Percentiles rank a stretch among this genome's conserved stretches.
Evolutionary conservation across 2,329 filamentous ascomycete species (phyloP).

Genomic region (Elsinoe necatrix): DNA sequence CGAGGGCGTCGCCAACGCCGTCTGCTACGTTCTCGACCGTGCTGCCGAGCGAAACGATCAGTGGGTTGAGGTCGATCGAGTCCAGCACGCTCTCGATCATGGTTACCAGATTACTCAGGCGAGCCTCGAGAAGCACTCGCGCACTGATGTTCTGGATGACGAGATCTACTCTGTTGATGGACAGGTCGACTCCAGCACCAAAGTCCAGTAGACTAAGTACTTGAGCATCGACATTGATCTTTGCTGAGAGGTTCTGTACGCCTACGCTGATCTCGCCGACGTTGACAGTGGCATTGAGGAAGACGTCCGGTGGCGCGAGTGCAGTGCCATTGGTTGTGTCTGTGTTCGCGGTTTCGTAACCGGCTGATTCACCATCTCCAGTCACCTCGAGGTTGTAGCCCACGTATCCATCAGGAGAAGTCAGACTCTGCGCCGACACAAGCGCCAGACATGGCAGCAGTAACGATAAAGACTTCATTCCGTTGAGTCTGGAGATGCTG

Average conservation of each 20-base stretch:
- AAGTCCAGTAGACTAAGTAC: conserved; percentile 52
- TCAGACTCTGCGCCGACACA: conserved; percentile 18
- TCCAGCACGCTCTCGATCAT: conserved; percentile 53
- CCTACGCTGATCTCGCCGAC: conserved; percentile 52
- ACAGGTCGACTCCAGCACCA: conserved; percentile 53
- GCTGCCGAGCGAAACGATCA: conserved; percentile 35
- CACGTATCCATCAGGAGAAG: conserved; percentile 25
- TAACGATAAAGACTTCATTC: conserved; percentile 7
- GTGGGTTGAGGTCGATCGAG: conserved; percentile 53
- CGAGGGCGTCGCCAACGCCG: conserved; percentile 18
- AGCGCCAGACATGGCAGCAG: conserved; percentile 12
- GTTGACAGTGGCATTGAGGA: conserved; percentile 50
- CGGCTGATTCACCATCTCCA: conserved; percentile 32
- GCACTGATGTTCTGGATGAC: conserved; percentile 52
- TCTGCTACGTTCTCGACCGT: conserved; percentile 24
- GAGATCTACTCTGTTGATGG: conserved; percentile 49
- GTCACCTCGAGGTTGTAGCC: conserved; percentile 27
- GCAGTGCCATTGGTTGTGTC: conserved; percentile 30
- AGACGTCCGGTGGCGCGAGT: conserved; percentile 48
- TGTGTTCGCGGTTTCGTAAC: conserved; percentile 36
- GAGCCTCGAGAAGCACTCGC: conserved; percentile 51
- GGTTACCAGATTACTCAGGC: conserved; percentile 50
- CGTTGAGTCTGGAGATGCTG: conserved; percentile 2
- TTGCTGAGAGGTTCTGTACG: conserved; percentile 52
- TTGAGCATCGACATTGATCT: conserved; percentile 52